These are phyloP conservation scores for Plasmopara viticola DNA, from an alignment of 352 stramenopile genomes.

Conservation along the genomic window DNA sequence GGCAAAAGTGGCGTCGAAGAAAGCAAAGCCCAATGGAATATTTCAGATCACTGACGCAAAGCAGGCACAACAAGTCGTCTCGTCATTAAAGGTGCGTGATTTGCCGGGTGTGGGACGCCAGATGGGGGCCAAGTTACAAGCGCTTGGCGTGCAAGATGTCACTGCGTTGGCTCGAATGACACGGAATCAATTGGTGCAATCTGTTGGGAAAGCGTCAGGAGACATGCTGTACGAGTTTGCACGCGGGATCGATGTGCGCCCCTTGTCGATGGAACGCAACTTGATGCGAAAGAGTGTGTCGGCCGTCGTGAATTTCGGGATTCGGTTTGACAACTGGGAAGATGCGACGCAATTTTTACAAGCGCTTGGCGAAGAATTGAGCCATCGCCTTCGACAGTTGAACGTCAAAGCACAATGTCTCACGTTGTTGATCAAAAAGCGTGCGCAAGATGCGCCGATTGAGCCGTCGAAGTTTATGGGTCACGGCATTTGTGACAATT, in stretches of 20 bases:
- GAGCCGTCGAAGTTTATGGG: constrained; percentile 86
- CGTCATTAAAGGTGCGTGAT: constrained; percentile 56
- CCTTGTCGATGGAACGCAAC: constrained; percentile 61
- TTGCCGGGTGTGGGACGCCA: constrained; percentile 77
- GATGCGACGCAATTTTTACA: constrained; percentile 79
- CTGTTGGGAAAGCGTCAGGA: constrained; percentile 62
- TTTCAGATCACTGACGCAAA: constrained; percentile 44
- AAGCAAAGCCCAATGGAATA: constrained; percentile 90
- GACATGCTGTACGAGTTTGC: constrained; percentile 74
- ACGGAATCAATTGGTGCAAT: constrained; percentile 43
- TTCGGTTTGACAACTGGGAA: constrained; percentile 78
- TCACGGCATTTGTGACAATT: constrained; percentile 80
- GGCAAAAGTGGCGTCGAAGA: constrained; percentile 90
- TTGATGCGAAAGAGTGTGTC: constrained; percentile 85
- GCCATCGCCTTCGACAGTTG: constrained; percentile 47
- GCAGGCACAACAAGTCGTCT: constrained; percentile 57
- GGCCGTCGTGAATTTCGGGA: constrained; percentile 90
- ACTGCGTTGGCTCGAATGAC: constrained; percentile 48
- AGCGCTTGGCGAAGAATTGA: constrained; percentile 71
- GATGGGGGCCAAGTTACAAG: constrained; percentile 60
- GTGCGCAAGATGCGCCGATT: constrained; percentile 48
- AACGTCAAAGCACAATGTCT: constrained; percentile 56
- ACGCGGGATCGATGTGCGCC: constrained; percentile 64
- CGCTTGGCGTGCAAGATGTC: constrained; percentile 58
- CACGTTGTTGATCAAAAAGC: constrained; percentile 84